Base-by-base conservation (phyloP, 148 eudicot genomes). In the Camellia sinensis region DNA sequence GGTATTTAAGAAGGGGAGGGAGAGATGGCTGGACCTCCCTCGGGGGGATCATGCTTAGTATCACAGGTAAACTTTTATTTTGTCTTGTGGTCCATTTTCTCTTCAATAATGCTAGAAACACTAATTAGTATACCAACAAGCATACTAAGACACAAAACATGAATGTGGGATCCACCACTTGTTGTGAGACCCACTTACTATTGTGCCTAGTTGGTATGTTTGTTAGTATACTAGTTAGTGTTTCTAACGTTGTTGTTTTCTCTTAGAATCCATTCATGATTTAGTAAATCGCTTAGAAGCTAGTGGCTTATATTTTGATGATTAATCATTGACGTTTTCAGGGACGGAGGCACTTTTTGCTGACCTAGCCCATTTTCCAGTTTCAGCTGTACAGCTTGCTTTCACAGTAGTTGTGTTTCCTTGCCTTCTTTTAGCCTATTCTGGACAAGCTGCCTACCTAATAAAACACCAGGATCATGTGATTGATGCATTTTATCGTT, bases 331-430 rank as follows among this genome's bases (percentile, higher is more conserved):
- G 43, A 82, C 45, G 45, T 70, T 17, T 84, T 71, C 91, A 95
- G 99, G 99, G 83, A 93, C 97, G 0, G 99, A 96, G 88, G 97
- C 99, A 45, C 91, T 96, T 59, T 96, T 93, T 81, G 99, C 99
- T 54, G 99, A 96, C 85, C 87, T 96, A 75, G 93, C 90, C 73
- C 92, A 96, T 87, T 96, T 93, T 82, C 99, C 99, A 17, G 92
- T 96, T 75, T 81, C 94, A 63, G 97, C 99, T 11, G 71, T 96
- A 83, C 99, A 96, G 89, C 90, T 93, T 66, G 99, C 99, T 68
- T 96, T 96, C 81, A 96, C 98, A 56, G 87, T 78, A 0, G 75
- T 96, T 67, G 99, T 96, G 48, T 96, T 96, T 80, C 99, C 99
- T 74, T 92, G 97, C 84, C 98, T 96, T 86, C 98, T 96, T 78